These are phyloP conservation scores for Podila epigama DNA, from an alignment of 192 early-diverging fungal species.

Conservation along the genomic window DNA sequence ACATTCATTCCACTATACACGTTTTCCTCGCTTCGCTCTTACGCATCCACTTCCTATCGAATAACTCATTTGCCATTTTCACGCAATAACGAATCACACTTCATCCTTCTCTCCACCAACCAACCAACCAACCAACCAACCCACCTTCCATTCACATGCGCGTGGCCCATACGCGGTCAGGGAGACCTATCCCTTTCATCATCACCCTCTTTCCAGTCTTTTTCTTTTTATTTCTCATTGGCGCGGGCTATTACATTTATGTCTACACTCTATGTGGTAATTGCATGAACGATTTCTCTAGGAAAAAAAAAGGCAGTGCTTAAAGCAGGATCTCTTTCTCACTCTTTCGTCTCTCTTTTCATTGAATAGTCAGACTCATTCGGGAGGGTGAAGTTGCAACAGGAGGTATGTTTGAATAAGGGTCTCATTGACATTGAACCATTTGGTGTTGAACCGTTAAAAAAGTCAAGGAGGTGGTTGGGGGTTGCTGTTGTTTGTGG, in stretches of 20 bases:
- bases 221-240: slow-evolving; percentile 33
- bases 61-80: too few species aligned
- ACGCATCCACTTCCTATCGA: too few species aligned
- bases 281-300: not conserved
- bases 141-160: not conserved
- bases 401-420: not conserved
- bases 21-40: too few species aligned
- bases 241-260: slow-evolving; percentile 30
- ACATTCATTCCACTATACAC: too few species aligned
- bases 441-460: not conserved
- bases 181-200: slow-evolving; percentile 27
- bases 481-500: too few species aligned
- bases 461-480: not conserved
- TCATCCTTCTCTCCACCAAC: not conserved
- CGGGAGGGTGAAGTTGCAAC: not conserved
- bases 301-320: not conserved
- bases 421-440: not conserved
- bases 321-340: not conserved
- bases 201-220: slow-evolving; percentile 21
- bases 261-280: slow-evolving; percentile 36
- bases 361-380: not conserved
- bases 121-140: not conserved
- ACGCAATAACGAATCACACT: too few species aligned
- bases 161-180: slow-evolving; percentile 32
- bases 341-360: not conserved